Conservation (phyloP, 371 early-diverging fungal genomes). For the Mucor plumbeus region DNA sequence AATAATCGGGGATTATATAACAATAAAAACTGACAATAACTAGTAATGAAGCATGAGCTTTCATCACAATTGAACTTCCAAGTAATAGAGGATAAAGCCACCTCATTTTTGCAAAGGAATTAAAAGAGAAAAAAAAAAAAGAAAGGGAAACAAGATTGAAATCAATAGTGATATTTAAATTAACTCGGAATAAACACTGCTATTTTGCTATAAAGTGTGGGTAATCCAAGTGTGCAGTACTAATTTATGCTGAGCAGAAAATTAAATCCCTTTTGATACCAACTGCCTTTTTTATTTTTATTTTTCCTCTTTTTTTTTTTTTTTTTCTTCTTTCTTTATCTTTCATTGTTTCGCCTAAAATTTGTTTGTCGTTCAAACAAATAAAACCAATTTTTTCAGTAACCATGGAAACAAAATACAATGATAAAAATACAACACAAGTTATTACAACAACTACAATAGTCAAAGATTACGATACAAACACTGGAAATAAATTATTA, state of each 20-base stretch:
- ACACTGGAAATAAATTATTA: constrained; percentile 90
- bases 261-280: constrained; percentile 11
- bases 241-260: neutral
- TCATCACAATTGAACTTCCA: constrained; percentile 1
- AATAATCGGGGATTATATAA: constrained; percentile 21
- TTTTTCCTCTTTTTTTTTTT: constrained; percentile 5
- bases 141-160: constrained; percentile 11
- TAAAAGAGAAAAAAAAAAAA: constrained; percentile 18
- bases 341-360: neutral
- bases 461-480: constrained; percentile 79
- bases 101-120: constrained; percentile 21
- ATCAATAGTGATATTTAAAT: neutral
- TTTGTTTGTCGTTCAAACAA: neutral
- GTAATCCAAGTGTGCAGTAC: neutral
- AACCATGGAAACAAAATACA: constrained; percentile 7
- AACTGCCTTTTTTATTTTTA: constrained; percentile 5
- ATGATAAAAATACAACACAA: constrained; percentile 11
- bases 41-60: constrained; percentile 26
- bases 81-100: constrained; percentile 11
- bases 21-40: constrained; percentile 26
- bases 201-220: neutral
- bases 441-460: constrained; percentile 55
- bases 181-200: constrained; percentile 5
- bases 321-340: neutral
- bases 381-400: neutral